Conservation (phyloP, 2,329 filamentous ascomycete genomes). For the Trichoderma atrobrunneum region DNA sequence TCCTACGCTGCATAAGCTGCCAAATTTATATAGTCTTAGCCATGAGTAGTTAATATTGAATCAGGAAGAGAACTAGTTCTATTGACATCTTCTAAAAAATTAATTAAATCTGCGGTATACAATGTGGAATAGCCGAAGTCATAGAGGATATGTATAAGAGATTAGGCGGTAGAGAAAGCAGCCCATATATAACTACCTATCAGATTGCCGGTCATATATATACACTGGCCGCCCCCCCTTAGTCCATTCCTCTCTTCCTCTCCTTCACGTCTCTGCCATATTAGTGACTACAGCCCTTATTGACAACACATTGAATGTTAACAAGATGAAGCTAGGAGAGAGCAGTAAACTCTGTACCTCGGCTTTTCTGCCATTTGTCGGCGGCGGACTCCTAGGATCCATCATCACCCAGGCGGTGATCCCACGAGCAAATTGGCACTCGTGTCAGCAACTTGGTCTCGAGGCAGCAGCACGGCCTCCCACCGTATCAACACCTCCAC, state of each 20-base stretch:
- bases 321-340: background rate
- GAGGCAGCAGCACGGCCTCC: background rate
- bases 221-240: background rate
- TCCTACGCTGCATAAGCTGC: background rate
- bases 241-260: background rate
- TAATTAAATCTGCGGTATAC: background rate
- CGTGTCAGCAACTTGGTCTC: background rate
- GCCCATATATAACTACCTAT: background rate
- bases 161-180: background rate
- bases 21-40: background rate
- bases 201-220: background rate
- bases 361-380: background rate
- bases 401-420: background rate
- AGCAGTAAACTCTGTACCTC: background rate
- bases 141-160: background rate
- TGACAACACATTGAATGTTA: background rate
- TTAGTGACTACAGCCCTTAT: background rate
- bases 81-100: background rate
- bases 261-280: background rate
- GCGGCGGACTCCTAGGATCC: background rate
- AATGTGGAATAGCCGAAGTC: background rate
- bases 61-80: background rate
- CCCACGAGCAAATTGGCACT: background rate
- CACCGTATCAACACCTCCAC: background rate
- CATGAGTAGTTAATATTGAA: background rate